Base-by-base conservation (phyloP, 148 eudicot genomes). In the Nyssa sinensis region DNA sequence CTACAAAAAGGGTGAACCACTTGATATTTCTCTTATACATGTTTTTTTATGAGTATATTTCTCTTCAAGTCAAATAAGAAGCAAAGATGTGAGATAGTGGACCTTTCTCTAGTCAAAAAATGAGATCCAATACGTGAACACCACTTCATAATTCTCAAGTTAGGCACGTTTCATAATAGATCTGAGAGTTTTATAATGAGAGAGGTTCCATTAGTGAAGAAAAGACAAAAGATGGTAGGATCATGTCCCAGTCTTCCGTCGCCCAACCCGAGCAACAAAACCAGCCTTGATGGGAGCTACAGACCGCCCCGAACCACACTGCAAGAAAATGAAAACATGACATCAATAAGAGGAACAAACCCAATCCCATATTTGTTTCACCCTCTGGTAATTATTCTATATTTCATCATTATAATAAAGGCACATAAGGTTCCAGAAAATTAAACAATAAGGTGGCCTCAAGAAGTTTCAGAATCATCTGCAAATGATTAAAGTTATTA, bases 301-400 rank as follows among this genome's bases (percentile, higher is more conserved):
- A 25, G 91, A 87, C 59, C 85, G 75, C 71, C 86, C 95, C 62
- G 88, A 85, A 31, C 91, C 90, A 68, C 97, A 88, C 95, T 90
- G 72, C 81, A 78, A 61, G 2, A 60, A 55, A 81, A 58, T 37
- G 39, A 33, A 3, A 60, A 32, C 2, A 4, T 32, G 21, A 41
- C 31, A 27, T 47, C 3, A 70, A 8, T 2, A 62, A 25, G 2
- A 2, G 4, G 13, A 47, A 44, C 16, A 25, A 12, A 59, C 19
- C 31, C 33, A 27, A 16, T 31, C 9, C 7, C 21, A 32, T 17
- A 4, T 37, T 30, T 4, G 10, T 25, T 55, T 69, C 0, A 33
- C 41, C 34, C 17, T 6, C 1, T 13, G 3, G 29, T 30, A 16
- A 51, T 29, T 49, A 17, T 69, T 67, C 14, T 17, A 19, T 67